Evolutionary conservation across 2,329 filamentous ascomycete genomes (phyloP), one percentile per base, ranked within the genome.

Genomic region (Penicillium sp.): DNA sequence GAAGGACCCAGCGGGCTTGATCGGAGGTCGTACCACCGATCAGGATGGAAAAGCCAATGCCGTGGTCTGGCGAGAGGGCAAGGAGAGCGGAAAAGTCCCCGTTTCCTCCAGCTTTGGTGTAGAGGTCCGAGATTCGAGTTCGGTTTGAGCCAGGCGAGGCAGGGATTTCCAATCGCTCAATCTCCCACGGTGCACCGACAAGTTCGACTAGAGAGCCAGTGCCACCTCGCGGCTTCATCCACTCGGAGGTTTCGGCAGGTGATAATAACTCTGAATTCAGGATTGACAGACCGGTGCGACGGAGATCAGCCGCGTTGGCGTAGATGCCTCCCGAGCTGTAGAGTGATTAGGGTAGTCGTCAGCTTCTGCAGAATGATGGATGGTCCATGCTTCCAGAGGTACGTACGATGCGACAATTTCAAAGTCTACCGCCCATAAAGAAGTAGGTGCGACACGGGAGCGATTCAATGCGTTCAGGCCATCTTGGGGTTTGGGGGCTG

Each of bases 151-250:
- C 39, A 8, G 45, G 49, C 1, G 45, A 48, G 12, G 42, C 46
- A 2, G 49, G 45, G 12, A 51, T 46, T 18, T 45, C 45, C 4
- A 51, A 33, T 3, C 49, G 49, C 4, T 45, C 39, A 8, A 51
- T 48, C 28, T 51, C 49, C 49, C 49, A 51, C 1, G 49, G 49
- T 24, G 49, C 49, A 1, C 49, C 49, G 39, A 51, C 49, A 24
- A 51, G 45, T n/a, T 51, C 49, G 13, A 51, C 49, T 8, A 51
- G 18, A 4, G 26, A 35, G 2, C 49, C 45, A 2, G 49, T 51
- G 7, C 42, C 49, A 26, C 49, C 48, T 28, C 39, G 49, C 11
- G 49, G 49, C n/a, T 51, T 51, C 49, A 51, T 51, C 49, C 49
- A 51, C 29, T 48, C 42, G 28, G 49, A 46, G 3, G 35, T 48